Conservation (phyloP, 495 filamentous ascomycete species). For the Aspergillus avenaceus region DNA sequence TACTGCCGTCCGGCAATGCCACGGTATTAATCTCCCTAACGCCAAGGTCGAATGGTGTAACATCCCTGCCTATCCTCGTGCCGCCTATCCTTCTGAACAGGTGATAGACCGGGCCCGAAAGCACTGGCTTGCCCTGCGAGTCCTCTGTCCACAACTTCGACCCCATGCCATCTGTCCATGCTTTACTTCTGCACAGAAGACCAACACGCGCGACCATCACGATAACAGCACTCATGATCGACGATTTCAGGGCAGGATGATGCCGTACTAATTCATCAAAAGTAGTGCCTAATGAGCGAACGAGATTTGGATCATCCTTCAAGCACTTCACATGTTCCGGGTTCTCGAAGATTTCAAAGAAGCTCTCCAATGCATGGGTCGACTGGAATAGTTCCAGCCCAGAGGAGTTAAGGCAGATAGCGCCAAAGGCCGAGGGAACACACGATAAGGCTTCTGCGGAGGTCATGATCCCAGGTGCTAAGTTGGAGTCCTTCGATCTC, state of each 20-base stretch:
- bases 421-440: conserved; percentile 83
- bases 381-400: conserved; percentile 89
- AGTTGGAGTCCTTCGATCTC: conserved; percentile 31
- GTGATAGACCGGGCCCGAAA: conserved; percentile 28
- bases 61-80: conserved; percentile 21
- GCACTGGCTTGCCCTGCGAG: conserved; percentile 24
- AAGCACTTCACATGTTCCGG: conserved; percentile 82
- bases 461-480: conserved; percentile 75
- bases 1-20: conserved; percentile 36
- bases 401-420: conserved; percentile 83
- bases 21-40: conserved; percentile 27
- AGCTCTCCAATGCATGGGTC: conserved; percentile 75
- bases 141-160: conserved; percentile 71
- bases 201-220: conserved; percentile 79
- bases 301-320: conserved; percentile 58
- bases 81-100: conserved; percentile 34
- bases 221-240: conserved; percentile 73
- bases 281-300: conserved; percentile 62
- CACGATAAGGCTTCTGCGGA: conserved; percentile 79
- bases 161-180: conserved; percentile 64
- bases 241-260: conserved; percentile 75
- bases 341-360: conserved; percentile 93
- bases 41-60: conserved; percentile 28
- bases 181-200: conserved; percentile 63
- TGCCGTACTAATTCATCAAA: conserved; percentile 96